These are phyloP conservation scores for Clathrospora elynae DNA, from an alignment of 2,329 filamentous ascomycete species.

Conservation along the genomic window DNA sequence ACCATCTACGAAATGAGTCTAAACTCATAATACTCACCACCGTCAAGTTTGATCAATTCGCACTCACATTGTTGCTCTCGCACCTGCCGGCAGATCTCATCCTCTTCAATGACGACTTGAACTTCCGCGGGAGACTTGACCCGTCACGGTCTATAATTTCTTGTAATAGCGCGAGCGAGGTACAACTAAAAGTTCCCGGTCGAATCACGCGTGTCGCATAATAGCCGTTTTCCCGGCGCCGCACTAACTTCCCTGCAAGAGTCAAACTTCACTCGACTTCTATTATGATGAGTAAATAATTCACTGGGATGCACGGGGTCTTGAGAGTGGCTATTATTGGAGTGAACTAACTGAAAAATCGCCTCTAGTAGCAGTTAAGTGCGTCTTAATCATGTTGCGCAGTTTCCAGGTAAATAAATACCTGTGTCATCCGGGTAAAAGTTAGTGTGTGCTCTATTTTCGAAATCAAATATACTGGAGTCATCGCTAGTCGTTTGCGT, in stretches of 20 bases:
- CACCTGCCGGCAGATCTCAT: not conserved
- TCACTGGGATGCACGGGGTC: too few species aligned
- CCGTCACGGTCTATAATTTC: conserved; percentile 7
- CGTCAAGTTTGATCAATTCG: not conserved
- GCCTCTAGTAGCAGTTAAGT: too few species aligned
- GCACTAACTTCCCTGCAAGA: conserved; percentile 5
- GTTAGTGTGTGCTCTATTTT: too few species aligned
- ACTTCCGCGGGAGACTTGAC: not conserved
- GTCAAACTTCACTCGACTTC: too few species aligned
- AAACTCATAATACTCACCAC: not conserved
- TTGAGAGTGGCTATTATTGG: too few species aligned
- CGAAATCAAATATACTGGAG: too few species aligned
- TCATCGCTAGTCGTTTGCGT: too few species aligned
- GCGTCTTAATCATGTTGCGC: too few species aligned
- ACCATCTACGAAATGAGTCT: not conserved
- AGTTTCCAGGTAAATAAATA: too few species aligned
- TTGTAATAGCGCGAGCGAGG: not conserved
- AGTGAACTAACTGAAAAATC: too few species aligned
- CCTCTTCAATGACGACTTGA: conserved; percentile 7
- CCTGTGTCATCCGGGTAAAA: too few species aligned
- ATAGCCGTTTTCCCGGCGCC: conserved; percentile 11
- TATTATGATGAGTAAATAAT: too few species aligned
- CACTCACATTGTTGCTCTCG: not conserved
- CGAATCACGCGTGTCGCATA: conserved; percentile 2
- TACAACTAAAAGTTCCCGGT: not conserved